These are phyloP conservation scores for Juglanconis sp. DNA, from an alignment of 2,329 filamentous ascomycete genomes.

Conservation along the genomic window DNA sequence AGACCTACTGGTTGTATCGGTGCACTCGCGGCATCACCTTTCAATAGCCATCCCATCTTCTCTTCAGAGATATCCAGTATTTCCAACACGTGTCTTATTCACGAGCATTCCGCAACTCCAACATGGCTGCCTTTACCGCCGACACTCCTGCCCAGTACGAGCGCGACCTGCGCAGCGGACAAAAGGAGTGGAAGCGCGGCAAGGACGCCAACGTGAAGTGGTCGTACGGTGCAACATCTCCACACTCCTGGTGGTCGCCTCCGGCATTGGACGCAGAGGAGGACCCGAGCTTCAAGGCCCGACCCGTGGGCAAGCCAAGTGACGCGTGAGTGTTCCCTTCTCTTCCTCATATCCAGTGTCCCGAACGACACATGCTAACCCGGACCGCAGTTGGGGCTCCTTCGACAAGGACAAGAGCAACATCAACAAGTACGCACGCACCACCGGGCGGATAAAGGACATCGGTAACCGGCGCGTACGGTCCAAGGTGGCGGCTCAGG, in stretches of 20 bases:
- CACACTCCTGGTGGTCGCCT: neutral
- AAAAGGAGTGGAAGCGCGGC: constrained; percentile 40
- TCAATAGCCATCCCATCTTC: neutral
- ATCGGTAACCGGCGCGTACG: constrained; percentile 29
- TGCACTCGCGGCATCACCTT: neutral
- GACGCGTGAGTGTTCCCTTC: constrained; percentile 30
- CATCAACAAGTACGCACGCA: constrained; percentile 34
- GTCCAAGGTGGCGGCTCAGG: constrained; percentile 30
- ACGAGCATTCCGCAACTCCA: neutral
- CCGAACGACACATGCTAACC: constrained; percentile 2
- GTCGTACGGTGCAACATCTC: constrained; percentile 30
- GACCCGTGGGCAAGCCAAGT: constrained; percentile 30
- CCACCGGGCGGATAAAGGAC: constrained; percentile 20
- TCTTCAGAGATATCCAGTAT: neutral
- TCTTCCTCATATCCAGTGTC: neutral
- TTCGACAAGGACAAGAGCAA: constrained; percentile 29
- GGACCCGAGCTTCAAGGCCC: constrained; percentile 30
- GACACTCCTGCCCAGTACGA: constrained; percentile 28
- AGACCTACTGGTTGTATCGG: neutral
- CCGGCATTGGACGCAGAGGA: constrained; percentile 17
- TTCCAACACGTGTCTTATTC: neutral
- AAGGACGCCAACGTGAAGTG: constrained; percentile 43
- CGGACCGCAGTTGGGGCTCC: constrained; percentile 14
- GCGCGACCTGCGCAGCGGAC: constrained; percentile 42
- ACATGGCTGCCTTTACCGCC: constrained; percentile 24